Evolutionary conservation across 176 grass and related monocot species (phyloP), one percentile per base, ranked within the genome.

Genomic region (Raddia guianensis): DNA sequence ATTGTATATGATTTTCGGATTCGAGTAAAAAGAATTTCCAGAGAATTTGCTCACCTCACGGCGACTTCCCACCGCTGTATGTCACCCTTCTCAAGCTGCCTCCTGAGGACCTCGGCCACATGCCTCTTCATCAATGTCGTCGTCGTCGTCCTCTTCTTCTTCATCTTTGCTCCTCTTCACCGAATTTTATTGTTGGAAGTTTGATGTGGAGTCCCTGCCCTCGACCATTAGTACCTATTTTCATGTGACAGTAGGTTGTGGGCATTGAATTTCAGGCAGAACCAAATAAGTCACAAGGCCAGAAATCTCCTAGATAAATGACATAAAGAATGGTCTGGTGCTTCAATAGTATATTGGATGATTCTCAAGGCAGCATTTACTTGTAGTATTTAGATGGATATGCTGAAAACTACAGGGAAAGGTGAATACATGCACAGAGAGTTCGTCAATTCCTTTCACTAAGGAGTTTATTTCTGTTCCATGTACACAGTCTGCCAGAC

Each of bases 211-310:
- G 43, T 76, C 57, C 72, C 56, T 48, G 12, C 42, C 56, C 35
- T 62, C 20, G 48, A 62, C 18, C 58, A 77, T 76, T 20, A 63
- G 49, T 49, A 72, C 13, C 32, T 73, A 64, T 64, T 73, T 82
- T 49, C 1, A 0, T 50, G 50, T 47, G 49, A n/a, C 37, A 61
- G 64, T 45, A 27, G 46, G 18, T 7, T 64, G 9, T 64, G 20
- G 20, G 10, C 57, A 72, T 20, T 55, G 52, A 51, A 80, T 32
- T 48, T 68, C 12, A 47, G 66, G 68, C 42, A 57, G 18, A 74
- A 73, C 61, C 35, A 67, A 73, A 73, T 73, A 78, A 45, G 21
- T 37, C 69, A n/a, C 37, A 79, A 49, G 51, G 55, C 74, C 53
- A 46, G 15, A 53, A 43, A 51, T 72, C 13, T 79, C 47, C 37